A percentile compares a stretch with the other conserved stretches of the same genome.
These are phyloP conservation scores for Leavenworthia alabamica DNA, from an alignment of 345 rosid species.

Conservation along the genomic window DNA sequence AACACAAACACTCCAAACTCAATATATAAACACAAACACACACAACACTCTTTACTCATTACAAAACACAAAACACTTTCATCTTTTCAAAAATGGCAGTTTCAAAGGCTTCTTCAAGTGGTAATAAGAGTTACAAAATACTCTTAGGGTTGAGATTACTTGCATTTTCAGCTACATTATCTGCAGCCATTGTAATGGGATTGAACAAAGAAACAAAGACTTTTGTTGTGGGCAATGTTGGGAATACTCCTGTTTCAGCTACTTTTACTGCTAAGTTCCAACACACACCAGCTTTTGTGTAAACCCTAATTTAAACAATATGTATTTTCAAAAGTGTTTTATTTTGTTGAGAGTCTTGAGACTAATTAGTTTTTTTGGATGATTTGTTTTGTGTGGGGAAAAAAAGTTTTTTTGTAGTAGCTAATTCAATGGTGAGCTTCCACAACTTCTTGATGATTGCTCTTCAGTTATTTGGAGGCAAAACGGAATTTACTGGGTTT, in stretches of 20 bases:
- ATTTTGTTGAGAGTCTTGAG: not conserved
- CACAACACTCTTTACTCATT: conserved; percentile 12
- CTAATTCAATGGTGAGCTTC: conserved; percentile 62
- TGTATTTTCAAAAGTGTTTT: not conserved
- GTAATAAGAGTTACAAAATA: conserved; percentile 28
- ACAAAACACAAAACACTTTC: conserved; percentile 6
- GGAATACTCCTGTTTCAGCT: conserved; percentile 51
- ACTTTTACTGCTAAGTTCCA: conserved; percentile 81
- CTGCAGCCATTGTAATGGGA: conserved; percentile 82
- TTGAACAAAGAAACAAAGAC: conserved; percentile 71
- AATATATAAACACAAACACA: conserved; percentile 12
- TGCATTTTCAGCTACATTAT: conserved; percentile 62
- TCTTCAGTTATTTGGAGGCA: conserved; percentile 34
- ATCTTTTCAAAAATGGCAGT: conserved; percentile 6
- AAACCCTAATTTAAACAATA: conserved; percentile 14
- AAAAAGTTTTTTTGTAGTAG: conserved; percentile 72
- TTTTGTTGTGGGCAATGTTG: conserved; percentile 65
- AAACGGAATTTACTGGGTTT: conserved; percentile 45
- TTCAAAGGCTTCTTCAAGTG: conserved; percentile 21
- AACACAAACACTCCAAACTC: conserved; percentile 20
- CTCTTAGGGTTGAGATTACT: conserved; percentile 51
- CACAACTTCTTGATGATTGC: conserved; percentile 74
- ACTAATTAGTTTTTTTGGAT: conserved; percentile 4
- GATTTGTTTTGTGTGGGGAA: not conserved
- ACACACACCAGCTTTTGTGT: conserved; percentile 92